Evolutionary conservation across 192 early-diverging fungal species (phyloP), one percentile per base, ranked within the genome.

Genomic region (Phycomyces nitens): DNA sequence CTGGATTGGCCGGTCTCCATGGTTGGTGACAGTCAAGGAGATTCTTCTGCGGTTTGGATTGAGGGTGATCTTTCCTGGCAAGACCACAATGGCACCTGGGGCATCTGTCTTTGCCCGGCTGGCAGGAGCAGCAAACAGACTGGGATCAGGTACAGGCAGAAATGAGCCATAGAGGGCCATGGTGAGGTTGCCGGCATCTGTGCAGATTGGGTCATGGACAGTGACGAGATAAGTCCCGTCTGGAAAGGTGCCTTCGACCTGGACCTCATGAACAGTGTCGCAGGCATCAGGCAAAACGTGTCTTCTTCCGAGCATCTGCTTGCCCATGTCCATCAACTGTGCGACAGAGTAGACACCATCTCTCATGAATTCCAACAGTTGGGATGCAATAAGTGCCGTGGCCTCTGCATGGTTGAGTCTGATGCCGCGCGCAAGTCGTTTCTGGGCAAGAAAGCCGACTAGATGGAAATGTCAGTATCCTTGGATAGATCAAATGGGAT

Each of bases 191-290:
- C 92, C 95, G 63, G 89, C 85, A n/a, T 84, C 74, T 5, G 85
- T 85, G 58, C 87, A 83, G 63, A 99, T 92, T 10, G 96, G 96
- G 50, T 93, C 83, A 59, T 95, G 94, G 7, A 99, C 89, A 0
- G 96, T 97, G 7, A 97, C 91, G 3, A 99, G 81, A 70, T 96
- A 96, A 0, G 93, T 94, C 12, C 96, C 96, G 63, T 96, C 93
- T 7, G 80, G 88, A 63, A 97, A 95, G n/a, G 90, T 92, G 11
- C 94, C 92, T 68, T 96, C 94, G 1, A 96, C 82, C 65, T 94
- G 92, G 29, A 98, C 93, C 57, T 94, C 89, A 53, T 84, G 74
- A 24, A 99, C 66, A 0, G 81, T 86, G 52, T 84, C 74, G 0
- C 83, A 75, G 11, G 93, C 92, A 9, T 84, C 82, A 0, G 85